A percentile compares a stretch with the other conserved stretches of the same genome.
Conservation (phyloP, 2,329 filamentous ascomycete species). For the Colletotrichum neosansevieriae region DNA sequence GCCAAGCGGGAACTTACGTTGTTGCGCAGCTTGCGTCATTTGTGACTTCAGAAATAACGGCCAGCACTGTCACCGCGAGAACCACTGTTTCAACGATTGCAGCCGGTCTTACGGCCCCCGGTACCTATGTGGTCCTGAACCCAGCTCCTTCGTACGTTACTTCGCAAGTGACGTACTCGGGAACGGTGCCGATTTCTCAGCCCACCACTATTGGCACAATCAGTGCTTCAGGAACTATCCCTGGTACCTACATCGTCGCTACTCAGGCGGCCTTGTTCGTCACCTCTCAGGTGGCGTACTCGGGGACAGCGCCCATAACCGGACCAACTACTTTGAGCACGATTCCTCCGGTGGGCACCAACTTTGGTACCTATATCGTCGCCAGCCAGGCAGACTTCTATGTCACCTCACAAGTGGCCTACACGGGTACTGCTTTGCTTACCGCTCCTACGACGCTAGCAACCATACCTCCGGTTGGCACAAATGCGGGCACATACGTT, state of each 20-base stretch:
- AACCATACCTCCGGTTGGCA: slow-evolving; percentile 24
- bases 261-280: slow-evolving; percentile 21
- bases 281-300: not conserved
- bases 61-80: slow-evolving; percentile 9
- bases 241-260: slow-evolving; percentile 34
- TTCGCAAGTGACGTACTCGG: slow-evolving; percentile 15
- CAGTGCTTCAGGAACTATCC: slow-evolving; percentile 14
- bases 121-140: slow-evolving; percentile 22
- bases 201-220: slow-evolving; percentile 22
- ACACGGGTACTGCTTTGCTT: slow-evolving; percentile 20
- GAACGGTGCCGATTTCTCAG: not conserved
- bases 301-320: not conserved
- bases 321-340: slow-evolving; percentile 17
- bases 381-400: slow-evolving; percentile 10
- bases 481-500: slow-evolving; percentile 28
- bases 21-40: not conserved
- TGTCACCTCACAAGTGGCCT: slow-evolving; percentile 20
- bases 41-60: slow-evolving; percentile 1
- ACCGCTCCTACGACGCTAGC: slow-evolving; percentile 19
- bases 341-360: slow-evolving; percentile 15
- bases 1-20: slow-evolving; percentile 17
- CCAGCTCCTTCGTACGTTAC: slow-evolving; percentile 32
- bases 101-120: slow-evolving; percentile 12
- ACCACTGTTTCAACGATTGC: slow-evolving; percentile 20
- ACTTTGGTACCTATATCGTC: slow-evolving; percentile 29